These are phyloP conservation scores for Brassica nigra DNA, from an alignment of 345 rosid species.

Conservation along the genomic window DNA sequence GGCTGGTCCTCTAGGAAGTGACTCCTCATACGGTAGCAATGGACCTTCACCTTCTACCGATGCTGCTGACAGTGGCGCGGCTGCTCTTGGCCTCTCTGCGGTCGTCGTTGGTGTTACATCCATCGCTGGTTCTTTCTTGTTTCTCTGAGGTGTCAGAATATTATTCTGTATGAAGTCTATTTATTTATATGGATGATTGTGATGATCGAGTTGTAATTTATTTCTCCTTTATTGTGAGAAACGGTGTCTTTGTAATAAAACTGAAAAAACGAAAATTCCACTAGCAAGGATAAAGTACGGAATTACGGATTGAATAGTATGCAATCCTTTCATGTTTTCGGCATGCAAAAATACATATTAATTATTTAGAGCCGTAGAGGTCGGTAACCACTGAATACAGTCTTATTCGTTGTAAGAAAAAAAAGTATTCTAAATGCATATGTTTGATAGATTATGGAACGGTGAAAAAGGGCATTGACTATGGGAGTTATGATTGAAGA, in stretches of 20 bases:
- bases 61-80: conserved; percentile 25
- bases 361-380: neutral
- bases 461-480: neutral
- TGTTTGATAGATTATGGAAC: neutral
- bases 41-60: conserved; percentile 14
- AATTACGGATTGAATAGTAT: neutral
- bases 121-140: conserved; percentile 46
- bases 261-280: neutral
- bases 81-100: conserved; percentile 39
- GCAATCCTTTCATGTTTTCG: neutral
- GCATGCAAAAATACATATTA: neutral
- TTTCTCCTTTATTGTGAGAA: conserved; percentile 5
- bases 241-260: conserved; percentile 22
- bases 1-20: conserved; percentile 50
- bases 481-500: neutral
- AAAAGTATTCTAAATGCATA: neutral
- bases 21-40: conserved; percentile 23
- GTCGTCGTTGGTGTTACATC: conserved; percentile 39
- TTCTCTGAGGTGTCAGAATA: conserved; percentile 26
- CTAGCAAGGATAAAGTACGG: neutral
- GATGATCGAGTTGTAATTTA: conserved; percentile 25
- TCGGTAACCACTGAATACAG: neutral
- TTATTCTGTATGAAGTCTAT: neutral
- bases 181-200: conserved; percentile 29
- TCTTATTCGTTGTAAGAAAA: neutral